Percentiles rank a stretch among this genome's conserved stretches.
Conservation (phyloP, 2,329 filamentous ascomycete genomes). For the Corniculantispora saksenae region DNA sequence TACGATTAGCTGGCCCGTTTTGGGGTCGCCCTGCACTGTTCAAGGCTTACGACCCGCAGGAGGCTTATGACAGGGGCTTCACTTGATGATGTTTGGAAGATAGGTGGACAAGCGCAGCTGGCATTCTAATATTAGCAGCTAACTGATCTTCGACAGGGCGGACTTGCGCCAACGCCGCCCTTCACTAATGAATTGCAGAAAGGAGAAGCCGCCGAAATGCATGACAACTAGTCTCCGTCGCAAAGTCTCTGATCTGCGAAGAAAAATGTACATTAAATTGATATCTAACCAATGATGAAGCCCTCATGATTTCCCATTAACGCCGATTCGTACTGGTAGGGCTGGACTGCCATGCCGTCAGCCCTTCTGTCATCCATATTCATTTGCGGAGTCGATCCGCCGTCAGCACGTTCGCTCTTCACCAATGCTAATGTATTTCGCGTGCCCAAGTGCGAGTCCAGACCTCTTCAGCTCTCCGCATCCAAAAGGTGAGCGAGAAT, state of each 20-base stretch:
- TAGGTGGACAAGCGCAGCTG: neutral
- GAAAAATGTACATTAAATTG: neutral
- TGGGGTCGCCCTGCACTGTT: neutral
- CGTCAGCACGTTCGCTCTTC: neutral
- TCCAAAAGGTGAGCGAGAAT: conserved; percentile 65
- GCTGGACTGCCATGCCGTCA: neutral
- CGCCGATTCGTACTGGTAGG: conserved; percentile 6
- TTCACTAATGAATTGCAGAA: neutral
- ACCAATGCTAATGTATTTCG: neutral
- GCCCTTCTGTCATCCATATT: neutral
- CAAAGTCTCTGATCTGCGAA: neutral
- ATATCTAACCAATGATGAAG: neutral
- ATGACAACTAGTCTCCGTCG: neutral
- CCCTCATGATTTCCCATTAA: neutral
- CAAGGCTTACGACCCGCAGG: conserved; percentile 10
- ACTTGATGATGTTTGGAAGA: neutral
- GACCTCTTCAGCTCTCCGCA: conserved; percentile 44
- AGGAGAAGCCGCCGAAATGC: neutral
- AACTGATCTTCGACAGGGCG: neutral
- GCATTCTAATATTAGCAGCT: neutral
- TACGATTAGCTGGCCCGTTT: neutral
- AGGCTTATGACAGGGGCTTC: neutral
- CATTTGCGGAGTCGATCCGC: neutral
- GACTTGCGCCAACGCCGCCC: neutral
- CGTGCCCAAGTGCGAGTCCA: neutral